Evolutionary conservation across 148 eudicot species (phyloP).

Genomic region (Dianthus caryophyllus): DNA sequence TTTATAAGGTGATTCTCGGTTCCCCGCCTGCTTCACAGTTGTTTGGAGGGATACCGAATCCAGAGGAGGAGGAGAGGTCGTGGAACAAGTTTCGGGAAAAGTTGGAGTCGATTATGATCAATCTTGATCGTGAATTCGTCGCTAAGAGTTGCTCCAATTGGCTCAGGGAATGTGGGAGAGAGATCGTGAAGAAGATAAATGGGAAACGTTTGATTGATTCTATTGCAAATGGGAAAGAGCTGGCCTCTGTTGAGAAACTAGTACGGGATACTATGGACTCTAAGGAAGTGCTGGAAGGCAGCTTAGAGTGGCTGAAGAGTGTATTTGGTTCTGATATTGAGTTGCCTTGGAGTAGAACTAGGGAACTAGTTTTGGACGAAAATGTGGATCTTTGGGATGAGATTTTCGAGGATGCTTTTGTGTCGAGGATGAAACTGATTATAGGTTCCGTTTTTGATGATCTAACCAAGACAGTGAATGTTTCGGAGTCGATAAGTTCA

Average conservation of each 20-base stretch:
- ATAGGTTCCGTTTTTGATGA: slow-evolving; percentile 52
- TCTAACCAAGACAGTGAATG: slow-evolving; percentile 47
- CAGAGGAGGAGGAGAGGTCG: slow-evolving; percentile 81
- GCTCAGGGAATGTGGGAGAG: slow-evolving; percentile 85
- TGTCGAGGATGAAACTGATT: slow-evolving; percentile 72
- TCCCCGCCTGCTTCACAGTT: slow-evolving; percentile 92
- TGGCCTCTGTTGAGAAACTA: slow-evolving; percentile 78
- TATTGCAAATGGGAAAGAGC: slow-evolving; percentile 64
- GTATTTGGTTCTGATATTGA: slow-evolving; percentile 97
- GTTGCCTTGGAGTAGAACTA: slow-evolving; percentile 89
- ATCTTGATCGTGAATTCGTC: slow-evolving; percentile 61
- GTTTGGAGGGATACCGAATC: slow-evolving; percentile 87
- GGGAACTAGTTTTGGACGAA: slow-evolving; percentile 89
- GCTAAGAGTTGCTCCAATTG: slow-evolving; percentile 74
- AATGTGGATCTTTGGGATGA: slow-evolving; percentile 93
- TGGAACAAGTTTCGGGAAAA: slow-evolving; percentile 81
- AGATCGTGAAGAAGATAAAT: slow-evolving; percentile 60
- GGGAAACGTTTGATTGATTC: slow-evolving; percentile 78
- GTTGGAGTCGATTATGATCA: slow-evolving; percentile 63
- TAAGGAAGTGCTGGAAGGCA: slow-evolving; percentile 83
- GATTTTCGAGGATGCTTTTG: slow-evolving; percentile 88
- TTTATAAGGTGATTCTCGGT: slow-evolving; percentile 74
- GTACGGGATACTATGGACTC: slow-evolving; percentile 85
- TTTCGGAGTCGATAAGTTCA: slow-evolving; percentile 46
- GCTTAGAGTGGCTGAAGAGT: slow-evolving; percentile 88